phyloP scores from a whole-genome alignment of 2,329 filamentous ascomycete genomes.

The Aspergillus awamori region DNA sequence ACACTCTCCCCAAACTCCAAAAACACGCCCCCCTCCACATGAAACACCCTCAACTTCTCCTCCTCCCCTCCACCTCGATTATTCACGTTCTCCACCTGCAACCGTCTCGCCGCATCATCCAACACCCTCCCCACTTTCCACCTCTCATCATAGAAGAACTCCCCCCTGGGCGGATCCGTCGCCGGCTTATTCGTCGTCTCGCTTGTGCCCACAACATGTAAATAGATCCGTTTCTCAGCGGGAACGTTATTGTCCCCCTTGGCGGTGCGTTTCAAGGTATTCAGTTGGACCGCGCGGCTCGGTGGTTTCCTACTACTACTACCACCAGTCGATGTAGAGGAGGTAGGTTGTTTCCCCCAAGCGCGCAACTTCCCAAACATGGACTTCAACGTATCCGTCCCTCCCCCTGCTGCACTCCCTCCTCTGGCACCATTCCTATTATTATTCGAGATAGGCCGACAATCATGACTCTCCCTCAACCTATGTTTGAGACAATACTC shows the following conservation, averaged over 20 bases:
- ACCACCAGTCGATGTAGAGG: slow-evolving; percentile 46
- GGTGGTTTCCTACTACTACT: slow-evolving; percentile 72
- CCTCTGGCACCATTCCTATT: slow-evolving; percentile 24
- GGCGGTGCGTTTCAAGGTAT: slow-evolving; percentile 79
- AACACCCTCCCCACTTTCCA: slow-evolving; percentile 80
- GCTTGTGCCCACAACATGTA: slow-evolving; percentile 87
- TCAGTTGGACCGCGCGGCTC: slow-evolving; percentile 69
- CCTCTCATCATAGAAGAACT: slow-evolving; percentile 78
- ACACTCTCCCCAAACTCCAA: slow-evolving; percentile 88
- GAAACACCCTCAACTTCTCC: slow-evolving; percentile 82
- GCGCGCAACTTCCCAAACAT: slow-evolving; percentile 77
- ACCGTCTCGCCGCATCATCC: slow-evolving; percentile 47
- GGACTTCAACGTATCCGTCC: slow-evolving; percentile 65
- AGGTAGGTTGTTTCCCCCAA: slow-evolving; percentile 74
- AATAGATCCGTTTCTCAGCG: slow-evolving; percentile 81
- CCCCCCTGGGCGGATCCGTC: slow-evolving; percentile 77
- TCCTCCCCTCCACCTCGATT: slow-evolving; percentile 54
- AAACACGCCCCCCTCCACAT: slow-evolving; percentile 85
- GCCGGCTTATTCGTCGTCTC: slow-evolving; percentile 82
- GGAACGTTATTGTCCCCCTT: slow-evolving; percentile 87
- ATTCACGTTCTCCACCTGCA: slow-evolving; percentile 51
- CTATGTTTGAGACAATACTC: slow-evolving; percentile 57
- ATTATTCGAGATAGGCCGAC: slow-evolving; percentile 61
- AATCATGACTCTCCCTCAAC: slow-evolving; percentile 74
- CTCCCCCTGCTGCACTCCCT: slow-evolving; percentile 31